Conservation (phyloP, 352 stramenopile genomes). For the Globisporangium emineosum region DNA sequence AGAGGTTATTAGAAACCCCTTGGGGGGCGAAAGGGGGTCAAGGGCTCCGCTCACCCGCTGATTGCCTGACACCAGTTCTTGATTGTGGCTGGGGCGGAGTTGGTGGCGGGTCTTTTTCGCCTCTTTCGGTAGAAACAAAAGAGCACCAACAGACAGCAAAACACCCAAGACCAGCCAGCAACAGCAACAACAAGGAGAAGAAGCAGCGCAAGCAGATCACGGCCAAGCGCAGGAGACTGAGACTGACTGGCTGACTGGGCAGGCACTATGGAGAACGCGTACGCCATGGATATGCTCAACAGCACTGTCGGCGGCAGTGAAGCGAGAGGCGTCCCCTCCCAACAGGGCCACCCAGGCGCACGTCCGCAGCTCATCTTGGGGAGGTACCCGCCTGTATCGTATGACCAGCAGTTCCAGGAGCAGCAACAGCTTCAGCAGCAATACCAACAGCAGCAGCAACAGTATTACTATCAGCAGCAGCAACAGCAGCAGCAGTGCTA, state of each 20-base stretch:
- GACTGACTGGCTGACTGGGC: background rate
- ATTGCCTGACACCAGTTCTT: background rate
- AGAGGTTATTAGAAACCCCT: too few species aligned
- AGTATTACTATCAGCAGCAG: slow-evolving; percentile 6
- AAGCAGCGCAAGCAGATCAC: background rate
- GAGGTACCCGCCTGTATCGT: background rate
- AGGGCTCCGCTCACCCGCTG: too few species aligned
- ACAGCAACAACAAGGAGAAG: background rate
- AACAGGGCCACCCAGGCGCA: background rate
- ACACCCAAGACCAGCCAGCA: background rate
- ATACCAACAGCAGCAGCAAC: slow-evolving; percentile 2
- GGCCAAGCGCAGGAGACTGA: background rate
- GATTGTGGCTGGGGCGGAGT: background rate
- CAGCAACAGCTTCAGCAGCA: slow-evolving; percentile 2
- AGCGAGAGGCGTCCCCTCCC: background rate
- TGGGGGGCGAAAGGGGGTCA: background rate
- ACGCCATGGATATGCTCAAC: slow-evolving; percentile 4
- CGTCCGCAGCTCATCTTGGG: background rate
- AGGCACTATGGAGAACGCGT: slow-evolving; percentile 7
- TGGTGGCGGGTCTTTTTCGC: too few species aligned
- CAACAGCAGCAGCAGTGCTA: slow-evolving; percentile 11
- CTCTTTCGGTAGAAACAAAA: background rate
- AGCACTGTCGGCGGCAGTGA: background rate
- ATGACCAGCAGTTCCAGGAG: slow-evolving; percentile 5
- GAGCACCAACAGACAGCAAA: background rate